Evolutionary conservation across 805 yeast genomes (phyloP).

Genomic region (Ogataea haglerorum): DNA sequence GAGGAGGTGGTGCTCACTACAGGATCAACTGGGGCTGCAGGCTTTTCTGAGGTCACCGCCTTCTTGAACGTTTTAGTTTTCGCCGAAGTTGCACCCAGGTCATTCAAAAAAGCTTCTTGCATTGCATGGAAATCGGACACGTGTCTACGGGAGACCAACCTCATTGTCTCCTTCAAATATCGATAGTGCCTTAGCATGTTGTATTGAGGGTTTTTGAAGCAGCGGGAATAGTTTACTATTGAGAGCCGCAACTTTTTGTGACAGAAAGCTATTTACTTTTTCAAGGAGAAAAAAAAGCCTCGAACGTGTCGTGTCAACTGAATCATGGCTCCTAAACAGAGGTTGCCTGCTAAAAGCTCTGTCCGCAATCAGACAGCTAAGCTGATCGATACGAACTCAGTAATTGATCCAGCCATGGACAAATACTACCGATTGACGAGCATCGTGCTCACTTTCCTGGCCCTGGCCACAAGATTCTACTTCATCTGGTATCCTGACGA

Average conservation of each 20-base stretch:
- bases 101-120: conserved; percentile 31
- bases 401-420: conserved; percentile 25
- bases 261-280: conserved; percentile 3
- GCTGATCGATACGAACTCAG: conserved; percentile 11
- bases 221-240: neutral
- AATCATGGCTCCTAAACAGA: conserved; percentile 24
- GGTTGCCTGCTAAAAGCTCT: conserved; percentile 14
- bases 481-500: conserved; percentile 62
- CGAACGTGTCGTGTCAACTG: conserved; percentile 11
- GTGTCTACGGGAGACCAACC: conserved; percentile 2
- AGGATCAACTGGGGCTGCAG: conserved; percentile 24
- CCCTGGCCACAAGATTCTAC: conserved; percentile 55
- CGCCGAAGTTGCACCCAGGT: conserved; percentile 3
- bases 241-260: conserved; percentile 1
- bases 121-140: conserved; percentile 25
- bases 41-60: neutral
- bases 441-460: conserved; percentile 38
- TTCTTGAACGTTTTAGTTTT: conserved; percentile 3
- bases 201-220: neutral
- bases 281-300: neutral
- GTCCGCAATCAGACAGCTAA: neutral
- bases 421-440: conserved; percentile 35
- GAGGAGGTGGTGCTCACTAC: conserved; percentile 14
- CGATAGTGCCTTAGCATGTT: neutral
- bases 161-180: neutral